Base-by-base conservation (phyloP, 2,329 filamentous ascomycete genomes). In the Fusarium annulatum region DNA sequence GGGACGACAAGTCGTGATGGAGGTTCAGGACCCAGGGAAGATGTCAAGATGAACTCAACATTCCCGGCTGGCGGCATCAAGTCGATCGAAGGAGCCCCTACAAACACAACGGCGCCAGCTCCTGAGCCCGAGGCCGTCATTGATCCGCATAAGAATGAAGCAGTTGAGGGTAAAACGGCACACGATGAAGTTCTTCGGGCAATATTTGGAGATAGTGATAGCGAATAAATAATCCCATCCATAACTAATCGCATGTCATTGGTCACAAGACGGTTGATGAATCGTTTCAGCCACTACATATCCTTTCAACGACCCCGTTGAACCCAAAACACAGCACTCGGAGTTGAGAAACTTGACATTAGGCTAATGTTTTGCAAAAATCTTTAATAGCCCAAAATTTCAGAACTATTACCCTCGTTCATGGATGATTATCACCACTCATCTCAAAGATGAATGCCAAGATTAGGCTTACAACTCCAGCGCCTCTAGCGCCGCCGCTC, bases 161-260 rank as follows among this genome's bases (percentile, higher is more conserved):
- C 82, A 15, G 78, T 97, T 15, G 93, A 97, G 78, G 91, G 88
- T 0, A 86, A 91, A 77, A 88, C 90, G 61, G 93, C 95, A 2
- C 91, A 92, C 21, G 94, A 95, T 55, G 93, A 93, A 48, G 91
- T 98, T 0, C 95, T 98, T 77, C 94, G 90, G 75, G 94, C 94
- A n/a, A 95, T 98, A 36, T 98, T 98, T 87, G 96, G 95, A 10
- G 94, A 95, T 80, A 93, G 93, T 78, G 92, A 93, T 73, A 93
- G 94, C 76, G 92, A 94, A 63, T 80, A 71, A 68, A 57, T 61
- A 67, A 51, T 56, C 62, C 60, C 33, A 52, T n/a, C 53, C 21
- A 56, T 18, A 15, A 9, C 28, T 30, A 30, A 39, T 45, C n/a
- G 48, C 16, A 59, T 43, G 15, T n/a, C 28, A 53, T 33, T 34